Evolutionary conservation across 495 filamentous ascomycete genomes (phyloP).

Genomic region (Lepidopterella palustris): DNA sequence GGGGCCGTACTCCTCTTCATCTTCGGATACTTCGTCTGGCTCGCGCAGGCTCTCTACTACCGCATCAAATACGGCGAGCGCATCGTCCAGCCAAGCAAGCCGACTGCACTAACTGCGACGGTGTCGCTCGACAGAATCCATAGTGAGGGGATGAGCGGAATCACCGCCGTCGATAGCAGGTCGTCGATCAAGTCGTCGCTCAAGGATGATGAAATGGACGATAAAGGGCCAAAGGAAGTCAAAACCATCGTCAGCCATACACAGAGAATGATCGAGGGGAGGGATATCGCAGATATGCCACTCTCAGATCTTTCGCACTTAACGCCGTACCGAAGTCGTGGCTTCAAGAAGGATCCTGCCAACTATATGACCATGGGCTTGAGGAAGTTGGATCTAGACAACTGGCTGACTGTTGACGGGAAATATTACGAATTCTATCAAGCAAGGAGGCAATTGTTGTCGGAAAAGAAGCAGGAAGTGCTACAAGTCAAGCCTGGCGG

Average conservation of each 20-base stretch:
- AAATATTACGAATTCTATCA: constrained; percentile 47
- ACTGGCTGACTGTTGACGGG: constrained; percentile 51
- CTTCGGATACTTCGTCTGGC: neutral
- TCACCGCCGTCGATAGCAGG: neutral
- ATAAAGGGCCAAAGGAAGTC: neutral
- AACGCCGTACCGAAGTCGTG: neutral
- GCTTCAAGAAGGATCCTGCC: neutral
- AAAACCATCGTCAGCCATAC: neutral
- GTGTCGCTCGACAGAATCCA: neutral
- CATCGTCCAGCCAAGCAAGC: neutral
- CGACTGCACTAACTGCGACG: neutral
- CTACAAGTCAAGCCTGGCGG: constrained; percentile 47
- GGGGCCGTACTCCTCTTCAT: neutral
- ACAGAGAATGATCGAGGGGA: neutral
- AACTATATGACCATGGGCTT: constrained; percentile 49
- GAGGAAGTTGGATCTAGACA: constrained; percentile 44
- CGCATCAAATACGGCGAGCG: neutral
- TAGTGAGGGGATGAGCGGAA: neutral
- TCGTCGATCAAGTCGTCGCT: neutral
- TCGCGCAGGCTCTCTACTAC: neutral
- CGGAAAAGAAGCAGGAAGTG: constrained; percentile 40
- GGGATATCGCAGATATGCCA: neutral
- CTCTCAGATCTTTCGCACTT: neutral
- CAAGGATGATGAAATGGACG: neutral
- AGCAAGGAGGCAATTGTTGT: constrained; percentile 42